Evolutionary conservation across 1,139 yeast genomes (phyloP).

Genomic region (Scheffersomyces cryptocercus): DNA sequence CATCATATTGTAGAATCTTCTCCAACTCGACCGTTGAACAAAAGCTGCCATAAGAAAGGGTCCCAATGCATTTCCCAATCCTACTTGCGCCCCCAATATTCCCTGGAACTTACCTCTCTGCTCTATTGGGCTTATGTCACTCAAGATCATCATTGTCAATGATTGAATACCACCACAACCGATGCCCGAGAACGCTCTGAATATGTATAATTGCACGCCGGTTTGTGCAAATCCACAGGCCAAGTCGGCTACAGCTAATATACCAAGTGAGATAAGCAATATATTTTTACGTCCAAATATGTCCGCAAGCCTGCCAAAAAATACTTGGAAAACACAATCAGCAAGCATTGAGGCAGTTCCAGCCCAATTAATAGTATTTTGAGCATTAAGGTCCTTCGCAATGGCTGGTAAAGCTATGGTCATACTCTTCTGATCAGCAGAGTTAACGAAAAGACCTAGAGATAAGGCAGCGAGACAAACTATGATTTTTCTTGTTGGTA

Average conservation of each 20-base stretch:
- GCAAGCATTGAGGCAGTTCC: slow-evolving; percentile 52
- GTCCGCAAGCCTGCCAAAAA: slow-evolving; percentile 40
- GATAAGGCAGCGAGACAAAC: slow-evolving; percentile 27
- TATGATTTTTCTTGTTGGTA: slow-evolving; percentile 25
- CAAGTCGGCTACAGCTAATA: slow-evolving; percentile 17
- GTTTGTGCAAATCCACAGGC: slow-evolving; percentile 20
- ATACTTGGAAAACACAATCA: slow-evolving; percentile 45
- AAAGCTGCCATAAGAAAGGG: slow-evolving; percentile 23
- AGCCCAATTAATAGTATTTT: slow-evolving; percentile 50
- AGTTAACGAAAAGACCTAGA: slow-evolving; percentile 23
- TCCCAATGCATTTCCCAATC: slow-evolving; percentile 20
- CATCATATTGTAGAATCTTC: slow-evolving; percentile 21
- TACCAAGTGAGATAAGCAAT: slow-evolving; percentile 13
- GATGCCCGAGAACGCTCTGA: slow-evolving; percentile 21
- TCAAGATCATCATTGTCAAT: slow-evolving; percentile 21
- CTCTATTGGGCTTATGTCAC: slow-evolving; percentile 21
- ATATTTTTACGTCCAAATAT: slow-evolving; percentile 23
- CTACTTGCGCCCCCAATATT: slow-evolving; percentile 20
- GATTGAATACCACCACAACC: slow-evolving; percentile 22
- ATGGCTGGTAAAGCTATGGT: slow-evolving; percentile 40
- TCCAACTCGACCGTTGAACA: slow-evolving; percentile 16
- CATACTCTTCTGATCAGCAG: slow-evolving; percentile 48
- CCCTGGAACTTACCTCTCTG: slow-evolving; percentile 24
- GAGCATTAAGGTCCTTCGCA: slow-evolving; percentile 36
- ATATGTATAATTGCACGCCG: slow-evolving; percentile 20